Base-by-base conservation (phyloP, 179 eudicot genomes). In the Monotropa hypopitys region DNA sequence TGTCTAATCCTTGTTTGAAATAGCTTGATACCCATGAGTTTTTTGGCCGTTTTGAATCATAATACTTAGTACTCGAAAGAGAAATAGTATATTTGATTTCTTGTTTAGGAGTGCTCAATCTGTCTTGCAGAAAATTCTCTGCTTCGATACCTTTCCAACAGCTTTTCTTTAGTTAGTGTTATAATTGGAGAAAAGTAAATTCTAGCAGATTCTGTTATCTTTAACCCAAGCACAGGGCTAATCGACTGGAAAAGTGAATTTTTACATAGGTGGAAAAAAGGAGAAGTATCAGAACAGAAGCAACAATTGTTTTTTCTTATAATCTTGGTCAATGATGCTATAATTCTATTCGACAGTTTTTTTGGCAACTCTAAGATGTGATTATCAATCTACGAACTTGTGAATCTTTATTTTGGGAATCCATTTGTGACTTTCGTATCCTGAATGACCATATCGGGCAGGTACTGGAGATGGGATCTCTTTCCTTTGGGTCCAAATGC, bases 391-490 rank as follows among this genome's bases (percentile, higher is more conserved):
- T 54, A 51, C 18, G 28, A 15, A 46, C 72, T n/a, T 72, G 4
- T 65, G 30, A 15, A 74, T 65, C 15, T 43, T 49, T 7, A 47
- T 65, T 40, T 33, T 33, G 18, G 46, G 15, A n/a, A 46, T 73
- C 20, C 7, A 1, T 21, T n/a, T 38, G 7, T 50, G 20, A 15
- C 20, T 47, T 8, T 7, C 12, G 18, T n/a, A 53, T 43, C 40
- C 3, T 69, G 15, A 70, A 16, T 67, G 70, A 62, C 79, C 78
- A 57, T 67, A 32, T 72, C 56, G 75, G 73, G 65, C 91, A 94
- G 98, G 86, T 86, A 57, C 67, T 92, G 73, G 87, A 87, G 73
- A 75, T 81, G 54, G 87, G 82, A 74, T 83, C 83, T 84, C 79
- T 90, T 59, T 76, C 70, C 68, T 78, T 92, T 42, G 72, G 76